Conservation (phyloP, 257 asterid genomes). For the Ophiorrhiza pumila region DNA sequence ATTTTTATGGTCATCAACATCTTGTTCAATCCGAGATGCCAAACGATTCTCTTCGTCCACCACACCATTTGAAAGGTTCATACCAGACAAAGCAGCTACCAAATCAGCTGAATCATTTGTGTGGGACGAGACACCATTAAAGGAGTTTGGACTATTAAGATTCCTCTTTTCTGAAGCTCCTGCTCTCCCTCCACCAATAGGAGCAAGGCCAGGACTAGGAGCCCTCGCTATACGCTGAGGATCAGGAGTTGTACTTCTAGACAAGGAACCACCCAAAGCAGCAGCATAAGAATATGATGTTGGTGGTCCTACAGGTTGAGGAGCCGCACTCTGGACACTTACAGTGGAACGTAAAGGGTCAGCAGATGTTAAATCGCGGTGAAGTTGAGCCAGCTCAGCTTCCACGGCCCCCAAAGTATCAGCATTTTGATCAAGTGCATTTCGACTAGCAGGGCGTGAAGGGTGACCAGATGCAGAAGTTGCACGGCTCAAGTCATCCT, state of each 20-base stretch:
- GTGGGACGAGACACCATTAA: slow-evolving; percentile 51
- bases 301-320: slow-evolving; percentile 50
- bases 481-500: slow-evolving; percentile 74
- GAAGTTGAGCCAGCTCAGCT: slow-evolving; percentile 61
- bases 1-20: slow-evolving; percentile 41
- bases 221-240: slow-evolving; percentile 73
- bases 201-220: slow-evolving; percentile 88
- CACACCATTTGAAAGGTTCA: slow-evolving; percentile 69
- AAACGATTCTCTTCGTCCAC: slow-evolving; percentile 43
- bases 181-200: slow-evolving; percentile 80
- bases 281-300: slow-evolving; percentile 90
- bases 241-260: slow-evolving; percentile 97
- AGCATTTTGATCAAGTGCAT: slow-evolving; percentile 61
- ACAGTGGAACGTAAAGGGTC: slow-evolving; percentile 46
- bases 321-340: slow-evolving; percentile 45
- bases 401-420: slow-evolving; percentile 49
- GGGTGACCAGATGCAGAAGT: slow-evolving; percentile 61
- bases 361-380: slow-evolving; percentile 42
- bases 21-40: slow-evolving; percentile 41
- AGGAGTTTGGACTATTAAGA: slow-evolving; percentile 50
- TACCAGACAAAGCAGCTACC: slow-evolving; percentile 76
- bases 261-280: slow-evolving; percentile 79
- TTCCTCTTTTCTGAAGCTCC: slow-evolving; percentile 63
- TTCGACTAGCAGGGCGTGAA: slow-evolving; percentile 81
- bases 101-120: slow-evolving; percentile 58